Base-by-base conservation (phyloP, 148 eudicot genomes). In the Persicaria tinctoria region DNA sequence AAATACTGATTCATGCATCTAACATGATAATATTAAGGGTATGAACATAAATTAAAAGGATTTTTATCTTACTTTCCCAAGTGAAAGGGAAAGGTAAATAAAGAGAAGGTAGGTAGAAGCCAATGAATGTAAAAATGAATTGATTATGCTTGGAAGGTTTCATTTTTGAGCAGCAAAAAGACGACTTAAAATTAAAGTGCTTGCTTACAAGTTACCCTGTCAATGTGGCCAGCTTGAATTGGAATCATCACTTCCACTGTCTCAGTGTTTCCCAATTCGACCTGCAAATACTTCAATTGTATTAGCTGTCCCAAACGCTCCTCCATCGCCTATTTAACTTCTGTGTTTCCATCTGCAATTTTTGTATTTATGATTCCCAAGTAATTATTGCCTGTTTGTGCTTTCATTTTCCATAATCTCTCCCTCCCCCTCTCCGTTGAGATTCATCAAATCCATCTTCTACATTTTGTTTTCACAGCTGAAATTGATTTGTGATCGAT, bases 391-490 rank as follows among this genome's bases (percentile, higher is more conserved):
- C 68, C 68, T 60, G 68, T 41, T 27, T 27, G 5, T 23, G 68
- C 68, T 60, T 11, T 60, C 68, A 60, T 60, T 60, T 60, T 60
- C 27, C 68, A 60, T 60, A 60, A 60, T 60, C 68, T 20, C 68
- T 23, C 68, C 27, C 68, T 60, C 68, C 27, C 4, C 68, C 44
- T 27, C 68, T 27, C 68, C 20, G 10, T 7, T 57, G 27, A 17
- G 5, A 27, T 41, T 27, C 27, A 60, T 60, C 44, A 9, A 1
- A 60, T 60, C 68, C 5, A 60, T 1, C 18, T 60, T 2, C 13
- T 1, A 60, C 45, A 60, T 60, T 2, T 60, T 60, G 2, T 57
- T 3, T 3, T 16, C 18, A 2, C 9, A 6, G 27, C 0, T 57
- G 7, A 56, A 56, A 5, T n/a, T 32, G 41, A 32, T 32, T 32